Evolutionary conservation across 2,329 filamentous ascomycete species (phyloP).

Genomic region (Ophiocordyceps robertsii): DNA sequence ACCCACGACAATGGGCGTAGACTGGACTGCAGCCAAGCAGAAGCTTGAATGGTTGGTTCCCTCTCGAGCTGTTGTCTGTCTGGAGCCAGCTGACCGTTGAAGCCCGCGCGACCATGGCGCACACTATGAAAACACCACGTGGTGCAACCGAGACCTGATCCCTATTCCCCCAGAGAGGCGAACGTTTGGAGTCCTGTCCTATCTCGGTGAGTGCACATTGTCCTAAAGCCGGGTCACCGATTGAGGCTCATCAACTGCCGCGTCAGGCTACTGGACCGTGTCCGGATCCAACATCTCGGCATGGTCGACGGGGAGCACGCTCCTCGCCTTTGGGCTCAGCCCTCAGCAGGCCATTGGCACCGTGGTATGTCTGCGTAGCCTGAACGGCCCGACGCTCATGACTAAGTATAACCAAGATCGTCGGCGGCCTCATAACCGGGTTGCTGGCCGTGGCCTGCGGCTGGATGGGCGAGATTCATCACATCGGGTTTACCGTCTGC

Average conservation of each 20-base stretch:
- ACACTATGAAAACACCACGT: constrained; percentile 16
- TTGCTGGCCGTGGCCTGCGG: constrained; percentile 8
- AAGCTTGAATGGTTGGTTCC: neutral
- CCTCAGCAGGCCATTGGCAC: constrained; percentile 13
- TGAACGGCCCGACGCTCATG: neutral
- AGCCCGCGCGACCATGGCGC: constrained; percentile 14
- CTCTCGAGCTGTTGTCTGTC: constrained; percentile 1
- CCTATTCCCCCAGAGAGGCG: constrained; percentile 13
- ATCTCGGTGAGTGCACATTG: constrained; percentile 11
- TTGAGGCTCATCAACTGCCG: neutral
- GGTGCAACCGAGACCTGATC: constrained; percentile 18
- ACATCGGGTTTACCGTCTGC: constrained; percentile 13
- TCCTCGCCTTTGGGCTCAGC: constrained; percentile 12
- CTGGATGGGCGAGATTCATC: constrained; percentile 11
- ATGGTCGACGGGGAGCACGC: constrained; percentile 11
- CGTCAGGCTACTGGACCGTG: constrained; percentile 10
- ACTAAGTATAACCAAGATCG: neutral
- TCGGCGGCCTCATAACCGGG: constrained; percentile 9
- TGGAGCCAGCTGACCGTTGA: neutral
- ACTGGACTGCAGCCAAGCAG: neutral
- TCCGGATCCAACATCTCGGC: constrained; percentile 11
- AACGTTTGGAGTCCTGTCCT: constrained; percentile 12
- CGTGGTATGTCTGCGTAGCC: constrained; percentile 5
- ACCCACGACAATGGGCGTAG: neutral
- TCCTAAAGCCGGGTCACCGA: no score